phyloP scores from a whole-genome alignment of 495 filamentous ascomycete species.

The Chaetomium tenue region DNA sequence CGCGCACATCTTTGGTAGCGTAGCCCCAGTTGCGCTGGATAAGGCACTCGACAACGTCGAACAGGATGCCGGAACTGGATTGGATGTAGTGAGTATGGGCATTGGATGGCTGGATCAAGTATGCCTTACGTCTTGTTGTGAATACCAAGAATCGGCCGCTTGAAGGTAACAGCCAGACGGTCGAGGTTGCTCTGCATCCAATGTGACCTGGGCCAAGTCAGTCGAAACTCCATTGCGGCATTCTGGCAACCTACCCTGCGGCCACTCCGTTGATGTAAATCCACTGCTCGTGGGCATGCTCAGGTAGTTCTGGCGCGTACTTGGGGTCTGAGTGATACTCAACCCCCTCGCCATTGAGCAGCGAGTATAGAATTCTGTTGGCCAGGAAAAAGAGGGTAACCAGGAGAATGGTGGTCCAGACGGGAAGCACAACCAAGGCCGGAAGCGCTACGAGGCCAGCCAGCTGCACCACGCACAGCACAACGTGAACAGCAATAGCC shows the following conservation, averaged over 20 bases:
- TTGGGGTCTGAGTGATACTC: conserved; percentile 45
- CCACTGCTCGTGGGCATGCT: conserved; percentile 64
- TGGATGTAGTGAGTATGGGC: conserved; percentile 3
- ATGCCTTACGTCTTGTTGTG: conserved; percentile 66
- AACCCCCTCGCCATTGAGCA: conserved; percentile 49
- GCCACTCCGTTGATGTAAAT: conserved; percentile 71
- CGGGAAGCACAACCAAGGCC: conserved; percentile 47
- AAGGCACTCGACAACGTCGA: conserved; percentile 73
- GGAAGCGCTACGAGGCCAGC: conserved; percentile 52
- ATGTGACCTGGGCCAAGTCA: conserved; percentile 39
- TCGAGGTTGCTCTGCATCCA: conserved; percentile 70
- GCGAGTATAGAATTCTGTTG: conserved; percentile 52
- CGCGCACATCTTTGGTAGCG: conserved; percentile 65
- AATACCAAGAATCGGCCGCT: conserved; percentile 71
- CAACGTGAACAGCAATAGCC: conserved; percentile 50
- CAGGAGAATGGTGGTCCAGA: conserved; percentile 47
- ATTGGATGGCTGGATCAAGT: conserved; percentile 6
- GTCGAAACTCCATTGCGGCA: background rate
- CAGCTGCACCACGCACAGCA: conserved; percentile 54
- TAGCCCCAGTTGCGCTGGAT: conserved; percentile 75
- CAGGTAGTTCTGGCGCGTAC: conserved; percentile 42
- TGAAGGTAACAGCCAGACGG: conserved; percentile 69
- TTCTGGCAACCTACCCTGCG: conserved; percentile 49
- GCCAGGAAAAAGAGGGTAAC: conserved; percentile 40
- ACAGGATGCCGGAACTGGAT: conserved; percentile 57